These are phyloP conservation scores for Zalaria obscura DNA, from an alignment of 2,329 filamentous ascomycete species.

Conservation along the genomic window DNA sequence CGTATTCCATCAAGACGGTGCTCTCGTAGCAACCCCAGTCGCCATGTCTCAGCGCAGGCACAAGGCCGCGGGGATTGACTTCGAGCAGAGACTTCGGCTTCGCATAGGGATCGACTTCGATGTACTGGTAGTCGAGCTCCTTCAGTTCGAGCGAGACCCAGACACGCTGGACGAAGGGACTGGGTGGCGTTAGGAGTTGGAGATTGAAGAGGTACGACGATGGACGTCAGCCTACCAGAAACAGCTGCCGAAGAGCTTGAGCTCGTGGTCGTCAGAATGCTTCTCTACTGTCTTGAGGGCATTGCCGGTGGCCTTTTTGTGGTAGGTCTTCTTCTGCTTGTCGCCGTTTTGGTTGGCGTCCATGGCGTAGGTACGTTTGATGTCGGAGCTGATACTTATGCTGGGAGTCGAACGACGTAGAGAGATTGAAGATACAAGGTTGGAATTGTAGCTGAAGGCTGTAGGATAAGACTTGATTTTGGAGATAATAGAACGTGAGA, in stretches of 20 bases:
- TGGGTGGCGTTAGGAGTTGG: conserved; percentile 15
- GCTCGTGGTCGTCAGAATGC: conserved; percentile 52
- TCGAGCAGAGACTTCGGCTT: conserved; percentile 58
- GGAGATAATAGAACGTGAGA: no score
- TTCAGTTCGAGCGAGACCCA: conserved; percentile 83
- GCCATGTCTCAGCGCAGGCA: conserved; percentile 64
- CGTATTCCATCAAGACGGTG: conserved; percentile 73
- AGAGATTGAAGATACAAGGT: no score
- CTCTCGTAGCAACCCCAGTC: conserved; percentile 77
- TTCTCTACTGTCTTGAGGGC: conserved; percentile 56
- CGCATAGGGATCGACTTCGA: conserved; percentile 69
- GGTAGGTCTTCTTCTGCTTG: conserved; percentile 46
- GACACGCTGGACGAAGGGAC: conserved; percentile 73
- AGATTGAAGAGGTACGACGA: not conserved
- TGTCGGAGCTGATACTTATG: no score
- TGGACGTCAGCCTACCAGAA: conserved; percentile 48
- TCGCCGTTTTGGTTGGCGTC: conserved; percentile 36
- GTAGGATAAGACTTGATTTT: no score
- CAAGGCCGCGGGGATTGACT: conserved; percentile 60
- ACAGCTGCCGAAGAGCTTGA: conserved; percentile 71
- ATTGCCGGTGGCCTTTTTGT: conserved; percentile 57
- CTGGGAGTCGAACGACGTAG: no score
- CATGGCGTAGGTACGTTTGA: conserved; percentile 7
- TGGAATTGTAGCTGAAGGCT: no score
- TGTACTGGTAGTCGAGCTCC: conserved; percentile 66